Evolutionary conservation across 352 stramenopile species (phyloP).

Genomic region (Globisporangium rhizosaccharum): DNA sequence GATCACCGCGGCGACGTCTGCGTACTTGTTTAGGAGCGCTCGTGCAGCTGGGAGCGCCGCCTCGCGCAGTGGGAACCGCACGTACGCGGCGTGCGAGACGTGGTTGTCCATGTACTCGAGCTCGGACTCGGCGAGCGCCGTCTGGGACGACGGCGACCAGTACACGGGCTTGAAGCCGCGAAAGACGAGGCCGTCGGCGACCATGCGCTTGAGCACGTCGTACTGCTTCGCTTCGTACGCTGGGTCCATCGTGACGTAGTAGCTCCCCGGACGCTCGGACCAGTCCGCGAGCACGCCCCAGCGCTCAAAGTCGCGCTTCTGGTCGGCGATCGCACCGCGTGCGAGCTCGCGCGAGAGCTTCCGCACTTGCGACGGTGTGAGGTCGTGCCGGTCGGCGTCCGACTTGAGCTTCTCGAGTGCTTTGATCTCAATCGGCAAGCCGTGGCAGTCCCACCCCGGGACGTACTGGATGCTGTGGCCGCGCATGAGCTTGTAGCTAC

Average conservation of each 20-base stretch:
- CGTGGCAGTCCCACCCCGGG: constrained; percentile 99
- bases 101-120: constrained; percentile 98
- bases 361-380: constrained; percentile 91
- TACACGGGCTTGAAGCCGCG: constrained; percentile 98
- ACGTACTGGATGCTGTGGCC: constrained; percentile 94
- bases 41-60: constrained; percentile 14
- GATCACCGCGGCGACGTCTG: constrained; percentile 67
- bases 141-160: constrained; percentile 96
- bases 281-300: constrained; percentile 93
- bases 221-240: constrained; percentile 97
- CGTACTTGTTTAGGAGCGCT: constrained; percentile 29
- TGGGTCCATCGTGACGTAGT: constrained; percentile 93
- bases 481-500: constrained; percentile 86
- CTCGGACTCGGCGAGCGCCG: constrained; percentile 97
- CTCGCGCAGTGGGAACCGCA: constrained; percentile 73
- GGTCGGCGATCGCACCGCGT: constrained; percentile 88
- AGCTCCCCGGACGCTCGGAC: constrained; percentile 66
- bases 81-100: constrained; percentile 94
- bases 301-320: constrained; percentile 90
- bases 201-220: constrained; percentile 96
- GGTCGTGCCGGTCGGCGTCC: constrained; percentile 16
- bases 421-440: constrained; percentile 98
- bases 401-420: constrained; percentile 91
- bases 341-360: constrained; percentile 90
- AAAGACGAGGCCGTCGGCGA: constrained; percentile 94